A percentile compares a stretch with the other conserved stretches of the same genome.
These are phyloP conservation scores for Apiospora pterosperma DNA, from an alignment of 2,329 filamentous ascomycete species.

Conservation along the genomic window DNA sequence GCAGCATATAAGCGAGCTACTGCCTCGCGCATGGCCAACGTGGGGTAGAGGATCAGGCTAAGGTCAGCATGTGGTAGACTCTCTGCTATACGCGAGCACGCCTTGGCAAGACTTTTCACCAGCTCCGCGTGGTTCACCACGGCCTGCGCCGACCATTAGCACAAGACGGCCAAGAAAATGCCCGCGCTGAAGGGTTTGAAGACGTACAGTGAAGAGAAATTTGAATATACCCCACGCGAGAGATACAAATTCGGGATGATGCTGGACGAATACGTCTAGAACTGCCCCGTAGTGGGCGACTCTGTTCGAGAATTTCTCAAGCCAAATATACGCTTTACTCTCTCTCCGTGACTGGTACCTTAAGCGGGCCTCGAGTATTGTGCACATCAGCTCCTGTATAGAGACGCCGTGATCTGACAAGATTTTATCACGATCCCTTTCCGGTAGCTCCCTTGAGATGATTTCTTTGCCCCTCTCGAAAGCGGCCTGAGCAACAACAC, in stretches of 20 bases:
- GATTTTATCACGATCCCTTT: background rate
- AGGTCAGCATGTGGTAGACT: background rate
- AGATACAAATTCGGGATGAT: constrained; percentile 27
- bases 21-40: background rate
- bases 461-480: background rate
- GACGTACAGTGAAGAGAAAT: background rate
- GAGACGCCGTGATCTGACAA: background rate
- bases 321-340: background rate
- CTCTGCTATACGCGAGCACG: background rate
- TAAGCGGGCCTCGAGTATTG: background rate
- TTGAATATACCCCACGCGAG: constrained; percentile 23
- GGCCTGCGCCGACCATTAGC: background rate
- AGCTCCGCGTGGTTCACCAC: background rate
- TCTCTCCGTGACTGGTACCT: background rate
- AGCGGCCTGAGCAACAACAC: background rate
- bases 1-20: background rate
- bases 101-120: background rate
- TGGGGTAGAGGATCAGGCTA: background rate
- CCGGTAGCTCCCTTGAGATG: background rate
- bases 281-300: constrained; percentile 5
- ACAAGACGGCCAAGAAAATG: too few relatives aligned
- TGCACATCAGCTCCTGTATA: background rate
- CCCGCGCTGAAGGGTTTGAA: too few relatives aligned
- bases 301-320: background rate
- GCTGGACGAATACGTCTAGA: constrained; percentile 14